A percentile compares a stretch with the other conserved stretches of the same genome.
Conservation (phyloP, 202 grass and related monocot genomes). For the Panicum hallii region DNA sequence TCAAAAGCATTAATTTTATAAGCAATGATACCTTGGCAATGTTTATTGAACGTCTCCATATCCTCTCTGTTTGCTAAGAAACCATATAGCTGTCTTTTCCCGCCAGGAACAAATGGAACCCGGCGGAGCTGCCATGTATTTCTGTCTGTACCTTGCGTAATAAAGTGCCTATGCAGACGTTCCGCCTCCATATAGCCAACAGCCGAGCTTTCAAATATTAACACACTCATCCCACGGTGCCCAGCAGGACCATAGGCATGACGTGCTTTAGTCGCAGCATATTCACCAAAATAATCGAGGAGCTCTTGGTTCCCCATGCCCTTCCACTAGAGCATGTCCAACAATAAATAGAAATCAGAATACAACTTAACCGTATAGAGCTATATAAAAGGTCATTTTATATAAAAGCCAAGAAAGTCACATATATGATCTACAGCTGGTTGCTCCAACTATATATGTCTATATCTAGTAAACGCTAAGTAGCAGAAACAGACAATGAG, state of each 20-base stretch:
- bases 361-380: slow-evolving; percentile 12
- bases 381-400: slow-evolving; percentile 5
- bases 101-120: slow-evolving; percentile 68
- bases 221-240: slow-evolving; percentile 87
- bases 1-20: not conserved
- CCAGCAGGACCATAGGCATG: slow-evolving; percentile 91
- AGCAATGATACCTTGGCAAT: slow-evolving; percentile 74
- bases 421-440: not conserved
- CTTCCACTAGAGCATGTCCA: slow-evolving; percentile 58
- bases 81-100: slow-evolving; percentile 82
- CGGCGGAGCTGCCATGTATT: slow-evolving; percentile 61
- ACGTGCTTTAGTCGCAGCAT: slow-evolving; percentile 76
- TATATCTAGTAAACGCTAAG: slow-evolving; percentile 24
- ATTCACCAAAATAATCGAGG: slow-evolving; percentile 78
- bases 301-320: slow-evolving; percentile 99
- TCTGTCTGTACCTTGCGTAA: slow-evolving; percentile 72
- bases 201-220: slow-evolving; percentile 86
- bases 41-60: slow-evolving; percentile 80
- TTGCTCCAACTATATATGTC: slow-evolving; percentile 25
- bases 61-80: slow-evolving; percentile 86
- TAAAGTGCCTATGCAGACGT: slow-evolving; percentile 83
- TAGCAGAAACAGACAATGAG: not conserved
- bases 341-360: slow-evolving; percentile 37
- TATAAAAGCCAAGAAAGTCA: slow-evolving; percentile 19
- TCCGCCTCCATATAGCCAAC: slow-evolving; percentile 91